A percentile compares a stretch with the other conserved stretches of the same genome.
These are phyloP conservation scores for Leptographium procerum DNA, from an alignment of 2,329 filamentous ascomycete species.

Conservation along the genomic window DNA sequence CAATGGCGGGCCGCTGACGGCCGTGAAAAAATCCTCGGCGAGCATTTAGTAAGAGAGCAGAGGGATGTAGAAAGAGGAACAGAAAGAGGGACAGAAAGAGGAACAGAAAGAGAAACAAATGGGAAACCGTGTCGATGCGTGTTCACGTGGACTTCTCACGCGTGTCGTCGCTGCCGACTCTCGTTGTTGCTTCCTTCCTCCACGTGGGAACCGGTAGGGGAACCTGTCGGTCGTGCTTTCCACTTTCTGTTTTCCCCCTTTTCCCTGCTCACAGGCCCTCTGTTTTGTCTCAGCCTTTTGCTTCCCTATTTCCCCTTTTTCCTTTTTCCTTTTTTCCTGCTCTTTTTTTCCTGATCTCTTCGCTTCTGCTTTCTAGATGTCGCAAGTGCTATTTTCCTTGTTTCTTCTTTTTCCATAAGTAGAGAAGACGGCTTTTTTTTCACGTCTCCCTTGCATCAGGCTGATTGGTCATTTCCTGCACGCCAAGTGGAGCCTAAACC, in stretches of 20 bases:
- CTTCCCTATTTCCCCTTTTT: neutral
- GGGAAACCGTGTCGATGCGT: too few species aligned
- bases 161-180: neutral
- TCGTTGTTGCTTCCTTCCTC: neutral
- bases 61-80: neutral
- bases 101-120: too few species aligned
- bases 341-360: neutral
- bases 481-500: neutral
- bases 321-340: neutral
- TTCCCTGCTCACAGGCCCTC: neutral
- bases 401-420: neutral
- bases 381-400: neutral
- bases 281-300: neutral
- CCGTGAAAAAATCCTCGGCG: conserved; percentile 48
- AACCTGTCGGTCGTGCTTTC: neutral
- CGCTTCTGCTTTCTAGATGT: neutral
- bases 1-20: conserved; percentile 45
- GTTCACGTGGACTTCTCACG: too few species aligned
- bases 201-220: neutral
- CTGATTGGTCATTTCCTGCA: neutral
- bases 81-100: neutral
- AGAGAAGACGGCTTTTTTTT: neutral
- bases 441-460: neutral
- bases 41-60: conserved; percentile 30
- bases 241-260: neutral